phyloP scores from a whole-genome alignment of 805 yeast species.

The Alloascoidea hylecoeti region DNA sequence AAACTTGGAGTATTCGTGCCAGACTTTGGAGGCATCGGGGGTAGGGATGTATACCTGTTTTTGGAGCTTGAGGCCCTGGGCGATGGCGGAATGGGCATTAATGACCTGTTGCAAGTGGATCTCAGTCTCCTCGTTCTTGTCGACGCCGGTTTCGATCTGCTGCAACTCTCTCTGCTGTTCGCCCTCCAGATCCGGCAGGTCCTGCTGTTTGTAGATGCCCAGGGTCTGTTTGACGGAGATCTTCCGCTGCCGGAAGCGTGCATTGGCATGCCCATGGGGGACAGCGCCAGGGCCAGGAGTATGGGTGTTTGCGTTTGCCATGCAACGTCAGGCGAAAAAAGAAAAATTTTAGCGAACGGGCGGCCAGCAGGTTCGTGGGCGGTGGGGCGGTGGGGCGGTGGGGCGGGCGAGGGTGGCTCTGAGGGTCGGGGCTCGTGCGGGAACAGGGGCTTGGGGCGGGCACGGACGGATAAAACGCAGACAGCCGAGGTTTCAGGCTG shows the following conservation, averaged over 20 bases:
- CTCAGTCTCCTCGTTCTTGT: constrained; percentile 94
- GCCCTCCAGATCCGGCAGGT: constrained; percentile 62
- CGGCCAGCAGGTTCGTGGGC: no score
- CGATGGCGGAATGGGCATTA: constrained; percentile 58
- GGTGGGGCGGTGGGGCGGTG: no score
- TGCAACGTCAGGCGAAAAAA: no score
- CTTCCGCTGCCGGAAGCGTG: constrained; percentile 87
- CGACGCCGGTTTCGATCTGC: constrained; percentile 94
- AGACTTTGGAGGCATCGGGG: constrained; percentile 79
- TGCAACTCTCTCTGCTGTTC: constrained; percentile 77
- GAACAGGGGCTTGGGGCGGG: neutral
- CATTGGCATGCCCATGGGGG: constrained; percentile 13
- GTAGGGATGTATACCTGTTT: constrained; percentile 87
- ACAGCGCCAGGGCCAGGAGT: neutral
- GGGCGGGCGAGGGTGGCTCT: no score
- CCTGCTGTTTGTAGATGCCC: constrained; percentile 62
- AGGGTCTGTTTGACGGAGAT: constrained; percentile 84
- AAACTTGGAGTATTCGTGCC: constrained; percentile 66
- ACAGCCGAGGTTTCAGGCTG: no score
- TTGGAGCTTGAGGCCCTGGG: constrained; percentile 29
- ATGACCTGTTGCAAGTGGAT: constrained; percentile 89
- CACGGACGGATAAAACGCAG: neutral
- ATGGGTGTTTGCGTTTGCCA: no score
- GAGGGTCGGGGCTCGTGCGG: no score
- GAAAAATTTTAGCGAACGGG: no score